Percentiles rank a stretch among this genome's conserved stretches.
Evolutionary conservation across 371 early-diverging fungal species (phyloP).

Genomic region (Massospora cicadina): DNA sequence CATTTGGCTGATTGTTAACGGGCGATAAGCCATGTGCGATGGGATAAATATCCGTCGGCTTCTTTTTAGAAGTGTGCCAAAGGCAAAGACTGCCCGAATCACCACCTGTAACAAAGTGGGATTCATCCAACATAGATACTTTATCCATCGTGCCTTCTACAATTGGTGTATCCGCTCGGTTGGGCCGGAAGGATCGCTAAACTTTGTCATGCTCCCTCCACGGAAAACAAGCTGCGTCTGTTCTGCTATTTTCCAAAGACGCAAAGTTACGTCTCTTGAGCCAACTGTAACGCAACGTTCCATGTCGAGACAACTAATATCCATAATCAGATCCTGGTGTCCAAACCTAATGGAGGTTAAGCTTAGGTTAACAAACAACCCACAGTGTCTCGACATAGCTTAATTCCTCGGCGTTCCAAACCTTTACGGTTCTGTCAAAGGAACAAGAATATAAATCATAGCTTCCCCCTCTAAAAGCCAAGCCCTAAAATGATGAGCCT

Average conservation of each 20-base stretch:
- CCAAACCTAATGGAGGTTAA: slow-evolving; percentile 44
- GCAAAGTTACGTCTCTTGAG: slow-evolving; percentile 71
- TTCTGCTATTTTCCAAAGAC: slow-evolving; percentile 90
- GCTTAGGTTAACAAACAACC: slow-evolving; percentile 1
- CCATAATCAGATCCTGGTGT: slow-evolving; percentile 77
- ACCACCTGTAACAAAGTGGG: slow-evolving; percentile 72
- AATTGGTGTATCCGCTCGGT: slow-evolving; percentile 14
- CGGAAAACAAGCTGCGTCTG: slow-evolving; percentile 86
- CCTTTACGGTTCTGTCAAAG: slow-evolving; percentile 80
- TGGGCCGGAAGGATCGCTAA: slow-evolving; percentile 5
- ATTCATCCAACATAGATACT: slow-evolving; percentile 78
- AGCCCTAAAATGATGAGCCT: slow-evolving; percentile 24
- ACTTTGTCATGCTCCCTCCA: slow-evolving; percentile 26
- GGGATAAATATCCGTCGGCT: slow-evolving; percentile 61
- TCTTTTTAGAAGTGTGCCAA: slow-evolving; percentile 81
- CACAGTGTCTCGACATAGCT: slow-evolving; percentile 84
- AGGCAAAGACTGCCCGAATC: slow-evolving; percentile 55
- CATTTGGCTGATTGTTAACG: slow-evolving; percentile 33
- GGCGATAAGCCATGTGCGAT: slow-evolving; percentile 54
- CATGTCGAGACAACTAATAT: slow-evolving; percentile 54
- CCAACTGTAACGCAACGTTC: slow-evolving; percentile 91
- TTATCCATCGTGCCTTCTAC: slow-evolving; percentile 68
- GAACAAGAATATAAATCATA: slow-evolving; percentile 83
- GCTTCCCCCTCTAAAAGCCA: slow-evolving; percentile 63
- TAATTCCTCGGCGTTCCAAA: slow-evolving; percentile 86